Evolutionary conservation across 1,284 basidiomycete genomes (phyloP).

Genomic region (Pseudozyma tsukubaensis): DNA sequence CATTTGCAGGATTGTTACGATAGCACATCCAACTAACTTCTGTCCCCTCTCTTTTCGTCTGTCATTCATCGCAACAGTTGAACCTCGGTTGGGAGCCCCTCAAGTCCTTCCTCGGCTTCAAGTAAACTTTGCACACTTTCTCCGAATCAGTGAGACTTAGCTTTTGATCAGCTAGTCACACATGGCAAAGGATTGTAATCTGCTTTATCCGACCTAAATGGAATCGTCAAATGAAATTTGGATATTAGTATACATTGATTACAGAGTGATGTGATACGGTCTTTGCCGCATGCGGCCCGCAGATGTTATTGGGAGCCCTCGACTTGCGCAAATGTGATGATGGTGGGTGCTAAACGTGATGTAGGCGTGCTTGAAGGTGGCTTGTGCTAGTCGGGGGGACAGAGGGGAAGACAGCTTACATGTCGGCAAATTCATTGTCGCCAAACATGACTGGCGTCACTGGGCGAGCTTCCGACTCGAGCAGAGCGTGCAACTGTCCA

Average conservation of each 20-base stretch:
- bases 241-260: conserved; percentile 18
- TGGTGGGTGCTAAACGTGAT: no score
- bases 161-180: neutral
- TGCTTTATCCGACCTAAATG: conserved; percentile 1
- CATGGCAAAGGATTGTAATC: neutral
- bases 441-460: conserved; percentile 9
- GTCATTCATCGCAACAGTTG: conserved; percentile 38
- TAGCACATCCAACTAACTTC: neutral
- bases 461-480: conserved; percentile 6
- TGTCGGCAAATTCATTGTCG: conserved; percentile 1
- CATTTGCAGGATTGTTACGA: neutral
- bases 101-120: conserved; percentile 66
- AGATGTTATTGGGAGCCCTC: neutral
- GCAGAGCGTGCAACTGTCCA: conserved; percentile 9
- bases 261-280: conserved; percentile 2
- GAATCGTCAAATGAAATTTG: conserved; percentile 4
- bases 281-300: neutral
- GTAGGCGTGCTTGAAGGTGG: no score
- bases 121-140: conserved; percentile 35
- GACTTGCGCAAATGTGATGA: no score
- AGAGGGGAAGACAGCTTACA: neutral
- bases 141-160: neutral
- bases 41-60: neutral
- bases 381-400: neutral
- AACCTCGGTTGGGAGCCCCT: conserved; percentile 67